A percentile compares a stretch with the other conserved stretches of the same genome.
phyloP scores from a whole-genome alignment of 306 rosid species.

The Notholithocarpus densiflorus region DNA sequence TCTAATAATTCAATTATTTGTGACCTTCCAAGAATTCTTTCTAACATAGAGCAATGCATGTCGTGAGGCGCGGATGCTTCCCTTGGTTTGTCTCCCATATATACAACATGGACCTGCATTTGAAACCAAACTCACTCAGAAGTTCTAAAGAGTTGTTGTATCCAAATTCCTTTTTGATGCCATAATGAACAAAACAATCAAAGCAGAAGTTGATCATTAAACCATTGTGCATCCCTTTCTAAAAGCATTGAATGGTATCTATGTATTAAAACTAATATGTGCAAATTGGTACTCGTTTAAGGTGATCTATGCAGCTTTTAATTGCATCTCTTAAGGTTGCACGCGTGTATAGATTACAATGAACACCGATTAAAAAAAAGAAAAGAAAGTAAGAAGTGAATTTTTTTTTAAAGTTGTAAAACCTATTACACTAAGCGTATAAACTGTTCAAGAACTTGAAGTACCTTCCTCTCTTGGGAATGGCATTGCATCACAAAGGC shows the following conservation, averaged over 20 bases:
- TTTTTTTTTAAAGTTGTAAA: background rate
- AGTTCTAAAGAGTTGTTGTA: background rate
- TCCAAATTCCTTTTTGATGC: background rate
- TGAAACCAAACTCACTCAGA: background rate
- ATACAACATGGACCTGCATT: conserved; percentile 21
- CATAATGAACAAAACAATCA: background rate
- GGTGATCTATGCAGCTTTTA: too few relatives aligned
- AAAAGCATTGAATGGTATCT: background rate
- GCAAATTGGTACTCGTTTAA: too few relatives aligned
- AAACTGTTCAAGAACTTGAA: background rate
- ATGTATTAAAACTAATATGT: too few relatives aligned
- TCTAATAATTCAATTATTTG: background rate
- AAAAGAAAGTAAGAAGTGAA: background rate
- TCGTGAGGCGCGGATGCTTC: background rate
- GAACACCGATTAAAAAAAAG: background rate
- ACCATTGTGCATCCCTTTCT: background rate
- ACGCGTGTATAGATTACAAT: too few relatives aligned
- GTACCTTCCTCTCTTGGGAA: background rate
- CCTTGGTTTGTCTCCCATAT: conserved; percentile 18
- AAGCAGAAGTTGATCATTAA: background rate
- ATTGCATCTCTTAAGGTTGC: too few relatives aligned
- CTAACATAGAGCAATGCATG: conserved; percentile 13
- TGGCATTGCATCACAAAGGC: background rate
- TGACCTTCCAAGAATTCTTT: conserved; percentile 9
- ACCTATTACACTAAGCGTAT: background rate